These are phyloP conservation scores for Lecanicillium sp. DNA, from an alignment of 2,329 filamentous ascomycete genomes.

Conservation along the genomic window DNA sequence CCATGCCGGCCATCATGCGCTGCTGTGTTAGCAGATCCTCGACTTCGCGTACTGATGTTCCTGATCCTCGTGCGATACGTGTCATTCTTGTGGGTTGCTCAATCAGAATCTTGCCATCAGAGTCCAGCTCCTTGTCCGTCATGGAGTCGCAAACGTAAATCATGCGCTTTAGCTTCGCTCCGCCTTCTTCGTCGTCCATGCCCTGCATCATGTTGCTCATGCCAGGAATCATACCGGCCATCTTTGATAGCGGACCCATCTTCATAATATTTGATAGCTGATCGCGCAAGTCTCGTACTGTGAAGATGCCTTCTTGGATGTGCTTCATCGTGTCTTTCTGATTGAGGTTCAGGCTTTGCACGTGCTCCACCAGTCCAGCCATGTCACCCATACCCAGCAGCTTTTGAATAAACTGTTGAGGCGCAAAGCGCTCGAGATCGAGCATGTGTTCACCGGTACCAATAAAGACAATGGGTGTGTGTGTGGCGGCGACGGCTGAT, in stretches of 20 bases:
- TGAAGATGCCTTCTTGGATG: constrained; percentile 94
- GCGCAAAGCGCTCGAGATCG: constrained; percentile 86
- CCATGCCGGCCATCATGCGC: constrained; percentile 98
- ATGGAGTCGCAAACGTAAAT: constrained; percentile 98
- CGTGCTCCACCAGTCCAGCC: constrained; percentile 88
- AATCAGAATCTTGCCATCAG: constrained; percentile 88
- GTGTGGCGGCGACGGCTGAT: constrained; percentile 90
- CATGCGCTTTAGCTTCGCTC: constrained; percentile 90
- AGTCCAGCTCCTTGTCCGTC: constrained; percentile 92
- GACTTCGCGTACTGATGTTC: constrained; percentile 84
- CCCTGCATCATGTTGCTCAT: constrained; percentile 89
- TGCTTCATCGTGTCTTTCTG: constrained; percentile 99
- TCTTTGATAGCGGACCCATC: constrained; percentile 95
- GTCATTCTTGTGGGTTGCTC: constrained; percentile 92
- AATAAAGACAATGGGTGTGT: constrained; percentile 95
- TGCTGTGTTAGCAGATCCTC: constrained; percentile 97
- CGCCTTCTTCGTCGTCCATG: constrained; percentile 96
- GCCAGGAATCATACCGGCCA: constrained; percentile 97
- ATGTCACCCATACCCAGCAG: constrained; percentile 96
- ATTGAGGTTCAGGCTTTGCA: constrained; percentile 89
- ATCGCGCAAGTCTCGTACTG: constrained; percentile 85
- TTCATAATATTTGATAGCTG: constrained; percentile 99
- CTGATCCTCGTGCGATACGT: constrained; percentile 79
- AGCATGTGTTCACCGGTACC: constrained; percentile 97
- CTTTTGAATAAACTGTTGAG: constrained; percentile 88